phyloP scores from a whole-genome alignment of 2,329 filamentous ascomycete genomes.

The Calonectria pauciramosa region DNA sequence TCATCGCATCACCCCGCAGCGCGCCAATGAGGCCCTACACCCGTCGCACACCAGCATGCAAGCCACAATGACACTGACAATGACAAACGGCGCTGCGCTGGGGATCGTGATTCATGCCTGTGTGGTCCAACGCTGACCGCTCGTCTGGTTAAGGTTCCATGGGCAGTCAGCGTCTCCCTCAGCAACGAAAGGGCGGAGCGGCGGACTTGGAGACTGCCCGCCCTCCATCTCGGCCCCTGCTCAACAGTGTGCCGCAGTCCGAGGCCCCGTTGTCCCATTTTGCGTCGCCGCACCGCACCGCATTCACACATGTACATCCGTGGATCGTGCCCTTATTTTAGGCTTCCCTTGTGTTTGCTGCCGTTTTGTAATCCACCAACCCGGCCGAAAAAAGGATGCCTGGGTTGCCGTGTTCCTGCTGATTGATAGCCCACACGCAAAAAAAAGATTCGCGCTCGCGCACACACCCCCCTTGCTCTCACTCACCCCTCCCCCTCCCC shows the following conservation, averaged over 20 bases:
- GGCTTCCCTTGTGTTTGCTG: slow-evolving; percentile 1
- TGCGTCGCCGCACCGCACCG: slow-evolving; percentile 4
- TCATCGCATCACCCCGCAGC: background rate
- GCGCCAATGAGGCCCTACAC: background rate
- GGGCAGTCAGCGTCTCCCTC: slow-evolving; percentile 22
- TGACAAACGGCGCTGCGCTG: slow-evolving; percentile 1
- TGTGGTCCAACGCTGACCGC: slow-evolving; percentile 24
- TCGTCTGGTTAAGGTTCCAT: slow-evolving; percentile 25
- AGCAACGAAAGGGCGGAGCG: slow-evolving; percentile 23
- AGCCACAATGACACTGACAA: slow-evolving; percentile 16
- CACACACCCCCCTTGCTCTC: background rate
- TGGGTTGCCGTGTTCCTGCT: slow-evolving; percentile 8
- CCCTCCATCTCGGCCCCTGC: slow-evolving; percentile 12
- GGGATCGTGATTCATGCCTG: slow-evolving; percentile 12
- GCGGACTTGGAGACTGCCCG: slow-evolving; percentile 12
- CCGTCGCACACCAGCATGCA: background rate
- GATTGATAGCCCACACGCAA: background rate
- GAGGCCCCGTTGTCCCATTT: background rate
- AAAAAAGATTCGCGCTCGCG: background rate
- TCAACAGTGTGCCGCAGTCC: background rate
- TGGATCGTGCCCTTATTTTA: slow-evolving; percentile 9
- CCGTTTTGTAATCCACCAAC: slow-evolving; percentile 14
- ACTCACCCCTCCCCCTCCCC: background rate
- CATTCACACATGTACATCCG: slow-evolving; percentile 1
- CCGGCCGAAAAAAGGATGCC: slow-evolving; percentile 15